Percentiles rank a stretch among this genome's conserved stretches.
These are phyloP conservation scores for Carex myosuroides DNA, from an alignment of 176 grass and related monocot genomes.

Conservation along the genomic window DNA sequence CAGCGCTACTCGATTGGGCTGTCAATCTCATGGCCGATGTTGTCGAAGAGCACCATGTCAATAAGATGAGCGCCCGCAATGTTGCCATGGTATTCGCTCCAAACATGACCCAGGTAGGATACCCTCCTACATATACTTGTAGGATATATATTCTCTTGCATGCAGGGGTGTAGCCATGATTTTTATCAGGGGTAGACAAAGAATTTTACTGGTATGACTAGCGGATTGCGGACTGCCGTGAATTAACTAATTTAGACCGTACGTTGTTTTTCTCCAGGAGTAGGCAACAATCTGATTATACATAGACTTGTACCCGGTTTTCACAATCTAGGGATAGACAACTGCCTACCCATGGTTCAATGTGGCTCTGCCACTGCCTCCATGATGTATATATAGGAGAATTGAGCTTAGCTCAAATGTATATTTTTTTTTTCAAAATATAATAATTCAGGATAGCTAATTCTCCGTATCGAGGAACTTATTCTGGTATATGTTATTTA, in stretches of 20 bases:
- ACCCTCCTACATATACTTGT: neutral
- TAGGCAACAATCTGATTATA: too few relatives aligned
- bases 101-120: conserved; percentile 76
- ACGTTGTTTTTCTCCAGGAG: too few relatives aligned
- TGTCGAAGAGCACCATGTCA: conserved; percentile 46
- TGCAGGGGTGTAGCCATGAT: too few relatives aligned
- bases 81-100: conserved; percentile 90
- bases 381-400: neutral
- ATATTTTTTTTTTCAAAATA: neutral
- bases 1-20: conserved; percentile 83
- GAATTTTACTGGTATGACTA: too few relatives aligned
- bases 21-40: conserved; percentile 87
- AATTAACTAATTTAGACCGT: too few relatives aligned
- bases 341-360: too few relatives aligned
- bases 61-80: conserved; percentile 88
- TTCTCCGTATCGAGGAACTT: neutral
- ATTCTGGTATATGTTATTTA: neutral
- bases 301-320: too few relatives aligned
- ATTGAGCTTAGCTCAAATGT: neutral
- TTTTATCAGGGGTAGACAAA: too few relatives aligned
- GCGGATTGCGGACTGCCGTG: too few relatives aligned
- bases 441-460: neutral
- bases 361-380: too few relatives aligned
- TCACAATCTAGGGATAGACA: too few relatives aligned
- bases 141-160: neutral